Conservation (phyloP, 306 rosid genomes). For the Urtica urens region DNA sequence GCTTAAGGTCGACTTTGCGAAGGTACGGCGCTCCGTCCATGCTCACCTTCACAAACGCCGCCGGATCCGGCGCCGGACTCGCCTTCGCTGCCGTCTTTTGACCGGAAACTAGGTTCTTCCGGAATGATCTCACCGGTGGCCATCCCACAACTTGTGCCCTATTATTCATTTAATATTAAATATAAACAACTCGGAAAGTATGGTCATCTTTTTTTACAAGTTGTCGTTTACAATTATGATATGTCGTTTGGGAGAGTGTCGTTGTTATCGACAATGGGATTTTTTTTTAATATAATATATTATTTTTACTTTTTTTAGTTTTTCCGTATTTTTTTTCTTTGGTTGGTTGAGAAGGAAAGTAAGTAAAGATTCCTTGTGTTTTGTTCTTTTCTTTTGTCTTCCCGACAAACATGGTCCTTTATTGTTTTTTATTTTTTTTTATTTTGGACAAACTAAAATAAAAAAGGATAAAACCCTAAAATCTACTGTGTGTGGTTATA, state of each 20-base stretch:
- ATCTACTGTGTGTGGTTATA: too few relatives aligned
- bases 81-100: conserved; percentile 22
- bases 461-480: not conserved
- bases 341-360: conserved; percentile 27
- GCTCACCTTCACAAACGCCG: conserved; percentile 70
- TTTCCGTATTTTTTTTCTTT: not conserved
- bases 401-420: conserved; percentile 48
- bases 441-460: not conserved
- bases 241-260: too few relatives aligned
- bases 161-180: conserved; percentile 1
- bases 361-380: conserved; percentile 51
- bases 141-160: conserved; percentile 93
- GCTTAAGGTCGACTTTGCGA: conserved; percentile 70
- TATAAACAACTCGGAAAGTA: too few relatives aligned
- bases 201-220: too few relatives aligned
- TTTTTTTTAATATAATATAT: not conserved
- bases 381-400: conserved; percentile 48
- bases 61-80: conserved; percentile 13
- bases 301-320: not conserved
- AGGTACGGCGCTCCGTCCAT: conserved; percentile 91
- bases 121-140: conserved; percentile 81
- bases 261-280: too few relatives aligned
- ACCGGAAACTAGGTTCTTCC: conserved; percentile 49
- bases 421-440: not conserved
- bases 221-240: too few relatives aligned